A percentile compares a stretch with the other conserved stretches of the same genome.
Conservation (phyloP, 2,329 filamentous ascomycete species). For the Pseudogymnoascus sp. region DNA sequence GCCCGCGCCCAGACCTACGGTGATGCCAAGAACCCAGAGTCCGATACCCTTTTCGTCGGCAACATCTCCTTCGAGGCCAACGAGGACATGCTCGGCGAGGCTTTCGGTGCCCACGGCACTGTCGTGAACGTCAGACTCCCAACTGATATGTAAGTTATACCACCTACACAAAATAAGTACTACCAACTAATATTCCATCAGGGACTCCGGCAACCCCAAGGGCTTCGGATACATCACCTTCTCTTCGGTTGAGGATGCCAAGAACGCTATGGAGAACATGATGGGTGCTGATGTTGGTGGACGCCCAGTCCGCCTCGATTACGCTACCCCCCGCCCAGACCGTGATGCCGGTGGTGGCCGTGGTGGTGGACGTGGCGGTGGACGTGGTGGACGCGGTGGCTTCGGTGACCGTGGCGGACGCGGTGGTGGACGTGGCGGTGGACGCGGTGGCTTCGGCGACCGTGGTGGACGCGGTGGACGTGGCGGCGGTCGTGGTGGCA, state of each 20-base stretch:
- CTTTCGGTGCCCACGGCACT: conserved; percentile 54
- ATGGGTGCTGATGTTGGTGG: conserved; percentile 56
- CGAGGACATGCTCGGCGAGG: conserved; percentile 54
- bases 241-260: conserved; percentile 57
- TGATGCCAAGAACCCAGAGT: conserved; percentile 54
- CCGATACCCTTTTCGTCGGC: conserved; percentile 62
- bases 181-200: conserved; percentile 23
- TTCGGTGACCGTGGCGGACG: conserved; percentile 34
- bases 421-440: conserved; percentile 32
- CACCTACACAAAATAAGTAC: neutral
- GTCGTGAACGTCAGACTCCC: conserved; percentile 61
- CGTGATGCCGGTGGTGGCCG: conserved; percentile 38
- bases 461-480: conserved; percentile 32
- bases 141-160: conserved; percentile 45
- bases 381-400: conserved; percentile 26
- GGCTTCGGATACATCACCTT: conserved; percentile 70
- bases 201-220: conserved; percentile 58
- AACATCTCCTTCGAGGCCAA: conserved; percentile 63
- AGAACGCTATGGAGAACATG: conserved; percentile 51
- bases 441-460: conserved; percentile 11
- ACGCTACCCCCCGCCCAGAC: conserved; percentile 50
- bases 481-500: conserved; percentile 26
- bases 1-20: conserved; percentile 48
- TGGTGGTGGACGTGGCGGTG: conserved; percentile 33
- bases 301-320: conserved; percentile 61